These are phyloP conservation scores for Mycosphaerella sp. DNA, from an alignment of 2,329 filamentous ascomycete species.

Conservation along the genomic window DNA sequence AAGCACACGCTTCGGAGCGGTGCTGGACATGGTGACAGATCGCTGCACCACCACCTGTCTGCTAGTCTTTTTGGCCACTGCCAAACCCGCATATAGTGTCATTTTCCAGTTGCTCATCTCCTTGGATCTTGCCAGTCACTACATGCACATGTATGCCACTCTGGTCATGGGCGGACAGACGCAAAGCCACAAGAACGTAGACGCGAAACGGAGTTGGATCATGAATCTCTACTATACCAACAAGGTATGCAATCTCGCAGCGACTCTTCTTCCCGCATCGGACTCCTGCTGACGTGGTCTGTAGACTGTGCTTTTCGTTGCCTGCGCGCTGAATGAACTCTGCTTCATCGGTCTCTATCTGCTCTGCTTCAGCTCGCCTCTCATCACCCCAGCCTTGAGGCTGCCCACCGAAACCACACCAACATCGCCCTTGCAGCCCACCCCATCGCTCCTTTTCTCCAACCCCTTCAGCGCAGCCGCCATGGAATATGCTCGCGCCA, in stretches of 20 bases:
- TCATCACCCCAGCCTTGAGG: slow-evolving; percentile 72
- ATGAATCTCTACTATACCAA: slow-evolving; percentile 96
- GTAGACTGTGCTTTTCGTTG: slow-evolving; percentile 82
- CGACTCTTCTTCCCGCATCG: not conserved
- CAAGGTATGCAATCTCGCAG: slow-evolving; percentile 57
- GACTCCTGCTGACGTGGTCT: not conserved
- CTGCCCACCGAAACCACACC: slow-evolving; percentile 50
- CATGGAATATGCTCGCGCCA: slow-evolving; percentile 81
- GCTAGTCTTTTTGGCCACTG: slow-evolving; percentile 87
- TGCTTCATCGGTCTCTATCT: slow-evolving; percentile 99
- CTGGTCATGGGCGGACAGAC: slow-evolving; percentile 76
- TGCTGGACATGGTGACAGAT: slow-evolving; percentile 98
- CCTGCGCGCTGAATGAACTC: slow-evolving; percentile 84
- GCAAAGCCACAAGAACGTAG: slow-evolving; percentile 87
- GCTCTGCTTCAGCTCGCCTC: slow-evolving; percentile 89
- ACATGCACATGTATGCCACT: slow-evolving; percentile 98
- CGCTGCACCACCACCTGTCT: slow-evolving; percentile 93
- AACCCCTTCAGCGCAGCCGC: slow-evolving; percentile 89
- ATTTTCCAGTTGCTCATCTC: slow-evolving; percentile 91
- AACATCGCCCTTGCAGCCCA: slow-evolving; percentile 34
- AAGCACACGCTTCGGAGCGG: slow-evolving; percentile 90
- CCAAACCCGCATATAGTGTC: slow-evolving; percentile 90
- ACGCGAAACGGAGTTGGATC: slow-evolving; percentile 78
- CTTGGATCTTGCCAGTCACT: slow-evolving; percentile 90
- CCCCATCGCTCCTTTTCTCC: slow-evolving; percentile 65